Evolutionary conservation across 345 rosid species (phyloP), one percentile per base, ranked within the genome.

Genomic region (Eutrema heterophyllum): DNA sequence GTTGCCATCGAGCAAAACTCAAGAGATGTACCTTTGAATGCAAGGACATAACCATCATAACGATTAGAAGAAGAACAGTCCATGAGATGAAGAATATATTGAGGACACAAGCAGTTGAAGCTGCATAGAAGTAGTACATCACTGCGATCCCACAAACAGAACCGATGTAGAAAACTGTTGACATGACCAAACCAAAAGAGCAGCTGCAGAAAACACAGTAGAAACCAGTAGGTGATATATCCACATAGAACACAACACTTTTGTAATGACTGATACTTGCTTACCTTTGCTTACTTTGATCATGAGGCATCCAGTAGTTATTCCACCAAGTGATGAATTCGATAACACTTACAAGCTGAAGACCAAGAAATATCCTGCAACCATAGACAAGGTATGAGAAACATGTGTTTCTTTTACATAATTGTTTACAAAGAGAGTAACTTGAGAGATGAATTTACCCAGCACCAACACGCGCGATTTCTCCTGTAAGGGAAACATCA

Each of bases 301-400:
- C 73, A 38, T 80, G 82, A 24, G 89, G 88, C 92, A 83, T 89
- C 94, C 97, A 89, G 67, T 86, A 86, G 61, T 83, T 82, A 63
- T 93, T 91, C 98, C 97, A 93, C 97, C 96, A 93, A 58, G 81
- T 83, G 15, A 87, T 91, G 67, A 93, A 93, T 82, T 93, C 92
- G 21, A 86, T 88, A 6, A 93, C 86, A 36, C 97, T 91, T 43
- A 93, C 70, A 32, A 93, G 97, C 78, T 93, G 98, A 68, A 93
- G 96, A 53, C 83, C 79, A 35, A 93, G 93, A 82, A 89, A 93
- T 26, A 90, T 74, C 78, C 97, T 93, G 72, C 26, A 70, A 71
- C 18, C 48, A 38, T 18, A 51, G 26, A 40, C 30, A 54, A 4
- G 27, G 21, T 51, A 29, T 39, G 58, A 48, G 24, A 60, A 40